Conservation (phyloP, 306 rosid species). For the Boehmeria nivea region DNA sequence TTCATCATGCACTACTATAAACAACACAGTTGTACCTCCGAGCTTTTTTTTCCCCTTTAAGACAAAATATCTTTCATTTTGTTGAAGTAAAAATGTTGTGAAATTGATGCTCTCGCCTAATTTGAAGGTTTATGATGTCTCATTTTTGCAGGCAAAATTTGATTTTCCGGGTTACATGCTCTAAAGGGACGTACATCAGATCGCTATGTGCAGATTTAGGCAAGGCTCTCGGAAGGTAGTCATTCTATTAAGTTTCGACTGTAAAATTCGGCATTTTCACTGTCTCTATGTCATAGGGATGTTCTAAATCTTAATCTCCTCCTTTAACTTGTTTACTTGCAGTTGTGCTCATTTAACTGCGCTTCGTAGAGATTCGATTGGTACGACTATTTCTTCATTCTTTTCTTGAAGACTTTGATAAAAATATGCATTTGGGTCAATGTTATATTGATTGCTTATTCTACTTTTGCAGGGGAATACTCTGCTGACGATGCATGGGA, state of each 20-base stretch:
- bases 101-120: not conserved
- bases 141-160: constrained; percentile 74
- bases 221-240: constrained; percentile 91
- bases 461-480: constrained; percentile 60
- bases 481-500: constrained; percentile 94
- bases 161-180: constrained; percentile 79
- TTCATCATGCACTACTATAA: not conserved
- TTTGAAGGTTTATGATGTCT: not conserved
- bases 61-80: not conserved
- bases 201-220: constrained; percentile 93
- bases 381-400: constrained; percentile 36
- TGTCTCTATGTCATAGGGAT: not conserved
- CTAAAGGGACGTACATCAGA: constrained; percentile 91
- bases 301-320: not conserved
- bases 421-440: not conserved
- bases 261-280: too few relatives aligned
- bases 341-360: constrained; percentile 95
- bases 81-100: not conserved
- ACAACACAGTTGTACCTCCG: not conserved
- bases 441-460: not conserved
- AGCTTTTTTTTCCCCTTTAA: too few relatives aligned
- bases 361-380: constrained; percentile 88
- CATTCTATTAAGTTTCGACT: too few relatives aligned
- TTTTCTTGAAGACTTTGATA: too few relatives aligned
- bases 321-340: constrained; percentile 21